Percentiles rank a stretch among this genome's conserved stretches.
Evolutionary conservation across 768 basidiomycete species (phyloP).

Genomic region (Neoboletus magnificus): DNA sequence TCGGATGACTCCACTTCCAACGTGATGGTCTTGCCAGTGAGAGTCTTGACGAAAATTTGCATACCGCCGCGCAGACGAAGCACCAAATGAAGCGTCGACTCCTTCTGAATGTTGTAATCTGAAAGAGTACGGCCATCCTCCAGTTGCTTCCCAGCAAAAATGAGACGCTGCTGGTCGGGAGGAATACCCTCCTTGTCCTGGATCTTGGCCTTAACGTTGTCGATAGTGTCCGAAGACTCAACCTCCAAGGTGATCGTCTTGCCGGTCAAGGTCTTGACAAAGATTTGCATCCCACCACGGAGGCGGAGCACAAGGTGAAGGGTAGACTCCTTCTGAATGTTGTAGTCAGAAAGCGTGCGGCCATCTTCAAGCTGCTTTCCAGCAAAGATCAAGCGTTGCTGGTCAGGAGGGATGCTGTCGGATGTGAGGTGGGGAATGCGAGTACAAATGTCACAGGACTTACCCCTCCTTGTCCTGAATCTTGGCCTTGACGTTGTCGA

Average conservation of each 20-base stretch:
- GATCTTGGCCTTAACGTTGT: conserved; percentile 83
- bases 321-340: conserved; percentile 95
- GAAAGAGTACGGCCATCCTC: conserved; percentile 90
- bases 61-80: conserved; percentile 68
- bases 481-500: conserved; percentile 29
- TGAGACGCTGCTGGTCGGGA: conserved; percentile 82
- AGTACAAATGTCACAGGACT: background rate
- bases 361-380: conserved; percentile 96
- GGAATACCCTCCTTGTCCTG: conserved; percentile 84
- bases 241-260: conserved; percentile 94
- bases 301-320: conserved; percentile 84
- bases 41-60: conserved; percentile 71
- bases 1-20: conserved; percentile 73
- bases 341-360: conserved; percentile 83
- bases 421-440: background rate
- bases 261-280: conserved; percentile 83
- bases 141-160: conserved; percentile 92
- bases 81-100: conserved; percentile 73
- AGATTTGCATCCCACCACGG: conserved; percentile 90
- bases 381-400: conserved; percentile 94
- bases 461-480: conserved; percentile 76
- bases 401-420: conserved; percentile 74
- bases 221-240: conserved; percentile 90
- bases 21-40: conserved; percentile 77
- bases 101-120: conserved; percentile 84